phyloP scores from a whole-genome alignment of 176 grass and related monocot species.

The Pontederia crassipes region DNA sequence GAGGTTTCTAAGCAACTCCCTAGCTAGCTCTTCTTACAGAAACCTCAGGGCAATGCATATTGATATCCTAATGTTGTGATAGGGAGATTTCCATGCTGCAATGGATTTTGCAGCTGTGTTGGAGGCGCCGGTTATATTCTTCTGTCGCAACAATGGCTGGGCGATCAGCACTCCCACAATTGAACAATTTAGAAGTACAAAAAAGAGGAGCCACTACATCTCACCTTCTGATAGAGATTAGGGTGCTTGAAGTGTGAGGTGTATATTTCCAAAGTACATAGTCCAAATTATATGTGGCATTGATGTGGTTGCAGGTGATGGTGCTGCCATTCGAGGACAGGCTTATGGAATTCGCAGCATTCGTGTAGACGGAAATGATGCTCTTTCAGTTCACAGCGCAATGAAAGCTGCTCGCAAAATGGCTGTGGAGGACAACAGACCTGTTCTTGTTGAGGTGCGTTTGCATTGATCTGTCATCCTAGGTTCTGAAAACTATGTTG shows the following conservation, averaged over 20 bases:
- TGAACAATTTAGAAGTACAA: slow-evolving; percentile 35
- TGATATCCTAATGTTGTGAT: background rate
- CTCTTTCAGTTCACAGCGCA: slow-evolving; percentile 81
- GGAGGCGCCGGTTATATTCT: slow-evolving; percentile 77
- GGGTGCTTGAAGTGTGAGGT: too few relatives aligned
- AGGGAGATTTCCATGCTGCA: slow-evolving; percentile 91
- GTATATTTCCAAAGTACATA: too few relatives aligned
- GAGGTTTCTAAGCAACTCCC: slow-evolving; percentile 44
- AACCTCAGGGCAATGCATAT: too few relatives aligned
- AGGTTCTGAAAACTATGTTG: too few relatives aligned
- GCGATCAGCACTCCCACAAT: slow-evolving; percentile 75
- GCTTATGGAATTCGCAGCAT: slow-evolving; percentile 88
- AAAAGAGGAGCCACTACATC: too few relatives aligned
- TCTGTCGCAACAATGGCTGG: slow-evolving; percentile 95
- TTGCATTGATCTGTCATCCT: too few relatives aligned
- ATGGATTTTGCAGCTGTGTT: slow-evolving; percentile 76
- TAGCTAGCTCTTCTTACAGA: too few relatives aligned
- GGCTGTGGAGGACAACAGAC: slow-evolving; percentile 62
- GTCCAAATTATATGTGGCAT: background rate
- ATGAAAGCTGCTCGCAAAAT: slow-evolving; percentile 79
- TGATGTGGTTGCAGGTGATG: slow-evolving; percentile 58
- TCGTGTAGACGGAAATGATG: slow-evolving; percentile 82
- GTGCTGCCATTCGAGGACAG: slow-evolving; percentile 63
- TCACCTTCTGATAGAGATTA: too few relatives aligned
- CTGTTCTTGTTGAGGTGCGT: slow-evolving; percentile 82